phyloP scores from a whole-genome alignment of 2,329 filamentous ascomycete genomes.

The Arthrocladium fulminans region DNA sequence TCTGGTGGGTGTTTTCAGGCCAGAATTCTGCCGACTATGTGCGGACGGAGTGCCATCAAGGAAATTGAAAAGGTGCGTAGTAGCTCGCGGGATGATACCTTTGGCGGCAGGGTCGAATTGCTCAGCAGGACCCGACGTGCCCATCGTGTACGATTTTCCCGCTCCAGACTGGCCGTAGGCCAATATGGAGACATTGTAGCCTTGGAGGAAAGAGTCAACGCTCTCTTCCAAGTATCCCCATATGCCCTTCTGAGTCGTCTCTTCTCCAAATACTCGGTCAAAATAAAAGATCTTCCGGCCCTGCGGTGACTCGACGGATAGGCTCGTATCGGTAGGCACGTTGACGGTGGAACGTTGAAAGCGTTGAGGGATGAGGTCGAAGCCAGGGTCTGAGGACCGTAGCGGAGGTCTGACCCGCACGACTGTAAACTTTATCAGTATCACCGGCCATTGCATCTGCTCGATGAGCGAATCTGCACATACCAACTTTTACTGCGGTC shows the following conservation, averaged over 20 bases:
- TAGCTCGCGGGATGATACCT: constrained; percentile 94
- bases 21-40: constrained; percentile 56
- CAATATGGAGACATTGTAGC: constrained; percentile 95
- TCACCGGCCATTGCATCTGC: not conserved
- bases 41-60: constrained; percentile 52
- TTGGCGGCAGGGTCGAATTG: constrained; percentile 62
- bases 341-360: constrained; percentile 92
- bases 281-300: constrained; percentile 95
- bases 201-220: constrained; percentile 80
- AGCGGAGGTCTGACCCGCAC: constrained; percentile 88
- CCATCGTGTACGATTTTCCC: constrained; percentile 98
- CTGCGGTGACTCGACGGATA: constrained; percentile 83
- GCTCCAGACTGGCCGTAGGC: constrained; percentile 97
- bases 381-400: constrained; percentile 75
- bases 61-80: constrained; percentile 76
- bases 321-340: constrained; percentile 71
- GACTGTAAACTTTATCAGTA: constrained; percentile 44
- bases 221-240: constrained; percentile 93
- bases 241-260: constrained; percentile 75
- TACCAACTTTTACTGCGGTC: constrained; percentile 94
- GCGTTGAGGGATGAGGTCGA: constrained; percentile 86
- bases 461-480: constrained; percentile 28
- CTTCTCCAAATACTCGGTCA: constrained; percentile 82
- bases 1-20: constrained; percentile 68
- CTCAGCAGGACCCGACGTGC: constrained; percentile 77